These are phyloP conservation scores for Theileria equi DNA, from an alignment of 169 alveolate species.

Conservation along the genomic window DNA sequence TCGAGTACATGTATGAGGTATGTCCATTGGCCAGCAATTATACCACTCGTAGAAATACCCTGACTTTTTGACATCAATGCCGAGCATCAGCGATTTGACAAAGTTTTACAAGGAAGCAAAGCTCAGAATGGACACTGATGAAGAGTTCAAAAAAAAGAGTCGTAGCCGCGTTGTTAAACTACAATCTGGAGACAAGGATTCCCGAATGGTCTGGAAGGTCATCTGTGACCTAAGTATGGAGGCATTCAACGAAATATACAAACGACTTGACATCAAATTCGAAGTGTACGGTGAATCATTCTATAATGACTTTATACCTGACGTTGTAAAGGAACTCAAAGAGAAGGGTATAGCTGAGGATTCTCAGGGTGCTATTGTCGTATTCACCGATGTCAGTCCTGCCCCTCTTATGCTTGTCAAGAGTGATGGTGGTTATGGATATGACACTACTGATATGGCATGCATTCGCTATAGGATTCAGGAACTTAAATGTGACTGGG, in stretches of 20 bases:
- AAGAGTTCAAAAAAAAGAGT: conserved; percentile 80
- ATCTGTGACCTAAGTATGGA: conserved; percentile 83
- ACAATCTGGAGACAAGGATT: conserved; percentile 83
- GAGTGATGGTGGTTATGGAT: conserved; percentile 98
- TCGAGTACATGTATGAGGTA: conserved; percentile 82
- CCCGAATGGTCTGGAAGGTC: conserved; percentile 81
- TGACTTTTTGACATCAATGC: conserved; percentile 84
- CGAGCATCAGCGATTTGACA: conserved; percentile 91
- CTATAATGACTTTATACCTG: conserved; percentile 88
- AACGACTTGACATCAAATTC: conserved; percentile 77
- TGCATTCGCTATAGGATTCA: conserved; percentile 82
- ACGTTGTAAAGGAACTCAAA: conserved; percentile 78
- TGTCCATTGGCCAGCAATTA: background rate
- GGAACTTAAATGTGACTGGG: conserved; percentile 82
- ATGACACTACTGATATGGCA: conserved; percentile 98
- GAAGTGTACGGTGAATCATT: conserved; percentile 93
- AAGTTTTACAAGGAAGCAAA: conserved; percentile 94
- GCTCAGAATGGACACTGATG: conserved; percentile 78
- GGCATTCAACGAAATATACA: conserved; percentile 80
- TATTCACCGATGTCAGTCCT: conserved; percentile 76
- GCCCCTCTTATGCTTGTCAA: conserved; percentile 94
- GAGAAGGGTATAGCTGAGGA: conserved; percentile 77
- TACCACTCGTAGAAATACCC: conserved; percentile 82
- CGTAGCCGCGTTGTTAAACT: conserved; percentile 84
- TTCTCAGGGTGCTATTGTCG: conserved; percentile 92